Conservation (phyloP, 2,329 filamentous ascomycete species). For the Cercospora berteroae region DNA sequence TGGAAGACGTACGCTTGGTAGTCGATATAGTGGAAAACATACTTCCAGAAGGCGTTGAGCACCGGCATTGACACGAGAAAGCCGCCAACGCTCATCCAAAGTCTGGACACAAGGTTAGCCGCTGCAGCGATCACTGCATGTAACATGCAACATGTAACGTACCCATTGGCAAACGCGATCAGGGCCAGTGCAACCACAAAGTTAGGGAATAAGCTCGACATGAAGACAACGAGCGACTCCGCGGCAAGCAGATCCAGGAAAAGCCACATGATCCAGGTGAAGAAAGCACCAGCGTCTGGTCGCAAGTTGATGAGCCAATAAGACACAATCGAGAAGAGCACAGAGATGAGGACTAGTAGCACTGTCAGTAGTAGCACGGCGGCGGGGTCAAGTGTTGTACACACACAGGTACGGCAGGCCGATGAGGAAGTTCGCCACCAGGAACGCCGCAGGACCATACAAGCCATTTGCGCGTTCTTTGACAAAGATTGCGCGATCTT, state of each 20-base stretch:
- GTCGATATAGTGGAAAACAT: slow-evolving; percentile 85
- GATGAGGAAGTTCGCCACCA: slow-evolving; percentile 77
- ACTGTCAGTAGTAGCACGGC: slow-evolving; percentile 23
- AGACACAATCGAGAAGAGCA: slow-evolving; percentile 70
- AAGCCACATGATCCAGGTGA: slow-evolving; percentile 76
- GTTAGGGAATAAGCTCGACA: slow-evolving; percentile 69
- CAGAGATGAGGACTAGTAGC: slow-evolving; percentile 61
- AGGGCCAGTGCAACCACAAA: slow-evolving; percentile 78
- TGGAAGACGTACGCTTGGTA: slow-evolving; percentile 85
- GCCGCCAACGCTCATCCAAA: slow-evolving; percentile 85
- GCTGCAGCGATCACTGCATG: neutral
- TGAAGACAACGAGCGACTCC: slow-evolving; percentile 76
- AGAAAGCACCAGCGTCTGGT: slow-evolving; percentile 64
- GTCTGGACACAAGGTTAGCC: slow-evolving; percentile 25
- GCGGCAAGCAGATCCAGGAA: slow-evolving; percentile 81
- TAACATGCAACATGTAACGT: neutral
- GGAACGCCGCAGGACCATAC: slow-evolving; percentile 70
- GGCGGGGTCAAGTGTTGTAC: neutral
- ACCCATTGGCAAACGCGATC: slow-evolving; percentile 79
- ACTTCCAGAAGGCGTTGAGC: slow-evolving; percentile 80
- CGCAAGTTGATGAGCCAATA: slow-evolving; percentile 80
- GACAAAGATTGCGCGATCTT: slow-evolving; percentile 69
- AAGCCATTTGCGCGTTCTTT: slow-evolving; percentile 81
- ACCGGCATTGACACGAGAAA: slow-evolving; percentile 72
- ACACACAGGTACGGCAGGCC: slow-evolving; percentile 71